A percentile compares a stretch with the other conserved stretches of the same genome.
Evolutionary conservation across 257 asterid genomes (phyloP).

Genomic region (Nicotiana paniculata): DNA sequence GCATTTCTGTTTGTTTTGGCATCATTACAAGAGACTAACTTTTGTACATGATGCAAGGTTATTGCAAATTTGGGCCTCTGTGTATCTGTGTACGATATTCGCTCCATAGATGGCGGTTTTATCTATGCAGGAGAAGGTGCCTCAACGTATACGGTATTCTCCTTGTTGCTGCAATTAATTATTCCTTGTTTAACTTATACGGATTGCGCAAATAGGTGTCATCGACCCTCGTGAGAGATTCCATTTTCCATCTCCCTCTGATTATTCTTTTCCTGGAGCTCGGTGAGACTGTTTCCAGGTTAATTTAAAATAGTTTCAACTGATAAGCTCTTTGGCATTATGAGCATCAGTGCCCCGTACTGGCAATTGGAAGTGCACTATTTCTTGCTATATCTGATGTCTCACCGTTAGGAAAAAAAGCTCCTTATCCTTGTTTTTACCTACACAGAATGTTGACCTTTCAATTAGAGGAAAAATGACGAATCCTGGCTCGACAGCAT

Average conservation of each 20-base stretch:
- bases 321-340: background rate
- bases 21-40: background rate
- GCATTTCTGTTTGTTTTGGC: background rate
- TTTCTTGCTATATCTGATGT: background rate
- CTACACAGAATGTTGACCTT: background rate
- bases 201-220: background rate
- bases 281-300: background rate
- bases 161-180: background rate
- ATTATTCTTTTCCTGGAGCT: background rate
- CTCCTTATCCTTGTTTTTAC: background rate
- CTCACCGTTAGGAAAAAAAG: background rate
- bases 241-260: background rate
- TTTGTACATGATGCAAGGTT: slow-evolving; percentile 35
- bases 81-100: slow-evolving; percentile 65
- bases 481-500: background rate
- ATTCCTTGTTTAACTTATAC: background rate
- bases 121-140: slow-evolving; percentile 75
- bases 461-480: background rate
- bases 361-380: background rate
- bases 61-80: slow-evolving; percentile 64
- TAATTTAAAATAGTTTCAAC: background rate
- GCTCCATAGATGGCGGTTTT: slow-evolving; percentile 70
- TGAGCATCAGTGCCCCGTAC: background rate
- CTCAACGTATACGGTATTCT: slow-evolving; percentile 72
- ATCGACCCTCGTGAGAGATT: background rate